Conservation (phyloP, 768 basidiomycete genomes). For the Rhodosporidiobolus odoratus region DNA sequence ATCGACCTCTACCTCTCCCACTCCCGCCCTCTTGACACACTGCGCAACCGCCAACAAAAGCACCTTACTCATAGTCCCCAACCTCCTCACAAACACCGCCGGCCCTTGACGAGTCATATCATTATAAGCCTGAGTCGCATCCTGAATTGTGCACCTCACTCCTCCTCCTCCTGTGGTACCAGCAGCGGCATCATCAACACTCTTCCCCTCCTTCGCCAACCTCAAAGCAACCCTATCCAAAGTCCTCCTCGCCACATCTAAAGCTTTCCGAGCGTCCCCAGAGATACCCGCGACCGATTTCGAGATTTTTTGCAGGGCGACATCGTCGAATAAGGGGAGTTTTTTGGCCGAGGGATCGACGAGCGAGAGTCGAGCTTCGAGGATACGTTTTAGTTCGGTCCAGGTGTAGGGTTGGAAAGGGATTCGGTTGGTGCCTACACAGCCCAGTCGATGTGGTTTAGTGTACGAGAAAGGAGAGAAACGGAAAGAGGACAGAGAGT, state of each 20-base stretch:
- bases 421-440: slow-evolving; percentile 80
- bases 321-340: slow-evolving; percentile 52
- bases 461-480: neutral
- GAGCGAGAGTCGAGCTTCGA: slow-evolving; percentile 68
- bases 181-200: neutral
- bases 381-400: slow-evolving; percentile 73
- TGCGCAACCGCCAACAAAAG: slow-evolving; percentile 42
- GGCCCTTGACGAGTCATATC: slow-evolving; percentile 43
- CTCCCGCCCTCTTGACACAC: slow-evolving; percentile 38
- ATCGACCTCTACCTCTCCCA: slow-evolving; percentile 42
- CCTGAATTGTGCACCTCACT: slow-evolving; percentile 39
- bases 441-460: neutral
- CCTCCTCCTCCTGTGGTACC: neutral
- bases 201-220: neutral
- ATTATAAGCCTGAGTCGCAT: slow-evolving; percentile 40
- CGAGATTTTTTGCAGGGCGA: slow-evolving; percentile 79
- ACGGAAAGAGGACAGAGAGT: neutral
- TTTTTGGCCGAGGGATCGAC: slow-evolving; percentile 39
- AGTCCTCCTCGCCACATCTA: slow-evolving; percentile 72
- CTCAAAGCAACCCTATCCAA: slow-evolving; percentile 24
- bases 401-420: slow-evolving; percentile 86
- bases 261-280: slow-evolving; percentile 85
- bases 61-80: slow-evolving; percentile 40
- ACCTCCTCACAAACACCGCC: slow-evolving; percentile 35
- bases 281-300: slow-evolving; percentile 74